phyloP scores from a whole-genome alignment of 768 basidiomycete genomes.

The Crucibulum laeve region DNA sequence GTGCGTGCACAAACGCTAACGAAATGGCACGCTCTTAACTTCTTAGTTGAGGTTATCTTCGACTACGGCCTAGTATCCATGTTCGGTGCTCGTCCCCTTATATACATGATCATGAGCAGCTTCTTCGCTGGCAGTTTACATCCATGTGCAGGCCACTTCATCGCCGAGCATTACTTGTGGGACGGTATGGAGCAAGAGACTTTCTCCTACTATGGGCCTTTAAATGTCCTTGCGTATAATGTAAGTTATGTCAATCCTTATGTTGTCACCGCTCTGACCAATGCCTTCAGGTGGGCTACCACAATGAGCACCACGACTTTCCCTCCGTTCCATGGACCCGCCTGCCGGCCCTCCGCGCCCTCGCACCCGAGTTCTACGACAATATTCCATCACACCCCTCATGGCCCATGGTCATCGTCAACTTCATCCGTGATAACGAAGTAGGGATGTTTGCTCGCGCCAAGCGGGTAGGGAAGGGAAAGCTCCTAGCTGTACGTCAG shows the following conservation, averaged over 20 bases:
- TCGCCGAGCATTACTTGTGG: conserved; percentile 96
- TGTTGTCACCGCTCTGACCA: conserved; percentile 5
- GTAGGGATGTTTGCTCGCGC: conserved; percentile 88
- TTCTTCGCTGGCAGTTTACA: conserved; percentile 98
- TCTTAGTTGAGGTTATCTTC: conserved; percentile 63
- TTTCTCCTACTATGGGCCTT: conserved; percentile 91
- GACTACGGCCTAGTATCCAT: conserved; percentile 59
- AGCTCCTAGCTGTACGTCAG: not conserved
- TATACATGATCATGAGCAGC: conserved; percentile 84
- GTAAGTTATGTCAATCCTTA: conserved; percentile 37
- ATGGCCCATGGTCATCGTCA: conserved; percentile 93
- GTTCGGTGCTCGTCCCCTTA: conserved; percentile 43
- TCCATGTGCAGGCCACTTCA: conserved; percentile 96
- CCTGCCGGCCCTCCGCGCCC: conserved; percentile 71
- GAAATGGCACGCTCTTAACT: conserved; percentile 81
- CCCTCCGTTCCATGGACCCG: conserved; percentile 95
- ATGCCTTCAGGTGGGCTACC: conserved; percentile 82
- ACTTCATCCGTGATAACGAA: conserved; percentile 88
- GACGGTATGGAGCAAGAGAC: conserved; percentile 93
- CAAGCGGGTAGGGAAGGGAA: conserved; percentile 57
- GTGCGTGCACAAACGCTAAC: conserved; percentile 81
- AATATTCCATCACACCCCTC: conserved; percentile 80
- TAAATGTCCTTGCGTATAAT: conserved; percentile 92
- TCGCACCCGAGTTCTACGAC: conserved; percentile 93
- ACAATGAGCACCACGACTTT: conserved; percentile 99